Conservation (phyloP, 345 rosid genomes). For the Laguncularia racemosa region DNA sequence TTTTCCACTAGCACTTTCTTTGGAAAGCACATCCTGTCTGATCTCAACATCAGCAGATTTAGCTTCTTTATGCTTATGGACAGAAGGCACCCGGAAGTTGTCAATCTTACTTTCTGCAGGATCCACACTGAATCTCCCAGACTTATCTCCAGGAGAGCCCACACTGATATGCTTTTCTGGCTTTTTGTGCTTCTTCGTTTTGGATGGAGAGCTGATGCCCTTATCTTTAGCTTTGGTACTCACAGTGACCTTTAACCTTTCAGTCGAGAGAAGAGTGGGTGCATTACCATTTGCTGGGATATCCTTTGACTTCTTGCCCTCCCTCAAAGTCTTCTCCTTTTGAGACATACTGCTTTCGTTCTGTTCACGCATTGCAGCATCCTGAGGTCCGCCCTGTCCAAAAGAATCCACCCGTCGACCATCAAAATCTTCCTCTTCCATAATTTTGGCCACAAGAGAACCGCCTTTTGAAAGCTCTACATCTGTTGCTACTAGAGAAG, state of each 20-base stretch:
- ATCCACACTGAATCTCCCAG: slow-evolving; percentile 13
- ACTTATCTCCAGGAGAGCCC: slow-evolving; percentile 13
- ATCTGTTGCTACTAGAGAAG: slow-evolving; percentile 14
- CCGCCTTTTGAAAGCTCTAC: slow-evolving; percentile 11
- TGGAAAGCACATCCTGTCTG: slow-evolving; percentile 17
- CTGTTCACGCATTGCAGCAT: slow-evolving; percentile 9
- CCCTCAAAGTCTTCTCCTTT: slow-evolving; percentile 20
- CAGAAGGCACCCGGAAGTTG: slow-evolving; percentile 13
- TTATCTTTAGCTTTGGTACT: slow-evolving; percentile 18
- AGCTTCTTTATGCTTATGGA: slow-evolving; percentile 18
- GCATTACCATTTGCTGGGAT: slow-evolving; percentile 14
- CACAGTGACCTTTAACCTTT: slow-evolving; percentile 21
- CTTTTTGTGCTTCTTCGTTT: slow-evolving; percentile 23
- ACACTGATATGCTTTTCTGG: slow-evolving; percentile 24
- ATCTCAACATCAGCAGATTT: slow-evolving; percentile 12
- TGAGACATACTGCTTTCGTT: slow-evolving; percentile 12
- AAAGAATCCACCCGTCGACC: slow-evolving; percentile 3
- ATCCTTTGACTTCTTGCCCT: slow-evolving; percentile 21
- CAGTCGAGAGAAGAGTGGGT: slow-evolving; percentile 11
- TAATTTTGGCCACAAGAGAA: slow-evolving; percentile 8
- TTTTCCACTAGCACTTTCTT: slow-evolving; percentile 25
- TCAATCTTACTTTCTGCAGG: not conserved
- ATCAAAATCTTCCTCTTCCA: slow-evolving; percentile 7
- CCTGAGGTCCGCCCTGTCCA: slow-evolving; percentile 16
- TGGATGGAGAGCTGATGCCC: slow-evolving; percentile 13